Conservation (phyloP, 441 rosid species). For the Adansonia madagascariensis region DNA sequence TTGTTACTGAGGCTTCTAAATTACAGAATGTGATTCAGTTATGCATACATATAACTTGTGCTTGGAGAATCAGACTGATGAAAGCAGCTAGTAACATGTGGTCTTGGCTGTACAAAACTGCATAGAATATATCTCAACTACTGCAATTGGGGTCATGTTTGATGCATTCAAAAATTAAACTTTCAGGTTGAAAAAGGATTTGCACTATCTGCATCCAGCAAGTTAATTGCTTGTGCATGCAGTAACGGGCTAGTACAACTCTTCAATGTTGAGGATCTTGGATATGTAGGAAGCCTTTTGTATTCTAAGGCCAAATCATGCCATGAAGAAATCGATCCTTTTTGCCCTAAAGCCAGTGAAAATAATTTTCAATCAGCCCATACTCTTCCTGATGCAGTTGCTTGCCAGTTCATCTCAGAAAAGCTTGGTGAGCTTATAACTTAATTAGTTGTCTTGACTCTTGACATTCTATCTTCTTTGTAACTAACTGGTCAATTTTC, state of each 20-base stretch:
- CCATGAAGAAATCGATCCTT: conserved; percentile 35
- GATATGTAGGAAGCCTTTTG: conserved; percentile 54
- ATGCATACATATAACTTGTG: neutral
- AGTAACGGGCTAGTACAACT: conserved; percentile 66
- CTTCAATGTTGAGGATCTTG: conserved; percentile 47
- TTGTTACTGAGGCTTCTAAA: neutral
- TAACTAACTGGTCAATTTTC: conserved; percentile 14
- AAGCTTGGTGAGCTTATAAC: conserved; percentile 60
- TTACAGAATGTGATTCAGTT: neutral
- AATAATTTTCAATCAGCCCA: conserved; percentile 35
- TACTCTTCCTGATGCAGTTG: conserved; percentile 71
- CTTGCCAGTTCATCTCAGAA: conserved; percentile 73
- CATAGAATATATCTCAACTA: conserved; percentile 20
- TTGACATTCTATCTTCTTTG: conserved; percentile 18
- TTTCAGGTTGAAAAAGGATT: conserved; percentile 80
- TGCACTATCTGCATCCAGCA: conserved; percentile 66
- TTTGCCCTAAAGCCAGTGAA: conserved; percentile 29
- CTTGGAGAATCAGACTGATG: neutral
- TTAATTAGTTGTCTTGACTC: neutral
- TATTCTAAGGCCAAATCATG: conserved; percentile 55
- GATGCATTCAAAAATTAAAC: conserved; percentile 26
- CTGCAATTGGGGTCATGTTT: conserved; percentile 25
- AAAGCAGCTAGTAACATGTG: neutral
- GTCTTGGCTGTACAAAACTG: conserved; percentile 5
- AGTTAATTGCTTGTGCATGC: conserved; percentile 85